These are phyloP conservation scores for Globisporangium uncinulatum DNA, from an alignment of 352 stramenopile genomes.

Conservation along the genomic window DNA sequence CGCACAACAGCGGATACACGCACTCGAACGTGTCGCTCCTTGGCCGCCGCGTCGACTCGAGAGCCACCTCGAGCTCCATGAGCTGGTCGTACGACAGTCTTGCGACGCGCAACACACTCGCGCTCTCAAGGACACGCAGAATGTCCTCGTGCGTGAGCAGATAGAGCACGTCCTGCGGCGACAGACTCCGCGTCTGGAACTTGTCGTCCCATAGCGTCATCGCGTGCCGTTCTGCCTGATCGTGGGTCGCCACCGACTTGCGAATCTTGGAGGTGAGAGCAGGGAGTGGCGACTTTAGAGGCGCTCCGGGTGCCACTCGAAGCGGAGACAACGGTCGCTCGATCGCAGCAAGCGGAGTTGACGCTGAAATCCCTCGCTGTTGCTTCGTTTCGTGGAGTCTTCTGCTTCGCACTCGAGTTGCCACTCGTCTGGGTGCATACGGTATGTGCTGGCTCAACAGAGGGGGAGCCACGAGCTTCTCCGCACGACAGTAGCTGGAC, in stretches of 20 bases:
- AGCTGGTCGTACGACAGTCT: conserved; percentile 37
- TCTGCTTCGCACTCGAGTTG: conserved; percentile 12
- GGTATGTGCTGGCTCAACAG: neutral
- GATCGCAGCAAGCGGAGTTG: conserved; percentile 2
- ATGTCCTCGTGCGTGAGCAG: conserved; percentile 37
- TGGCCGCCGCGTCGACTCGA: conserved; percentile 7
- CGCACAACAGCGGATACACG: conserved; percentile 8
- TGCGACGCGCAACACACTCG: conserved; percentile 27
- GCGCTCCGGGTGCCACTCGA: neutral
- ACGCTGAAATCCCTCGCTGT: neutral
- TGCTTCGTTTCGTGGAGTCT: neutral
- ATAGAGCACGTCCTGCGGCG: conserved; percentile 34
- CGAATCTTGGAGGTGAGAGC: neutral
- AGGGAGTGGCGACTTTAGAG: neutral
- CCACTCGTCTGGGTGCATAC: neutral
- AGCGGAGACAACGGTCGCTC: neutral
- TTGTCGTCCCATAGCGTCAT: conserved; percentile 58
- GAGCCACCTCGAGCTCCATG: conserved; percentile 48
- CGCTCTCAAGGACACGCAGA: conserved; percentile 32
- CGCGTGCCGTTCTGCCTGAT: conserved; percentile 15
- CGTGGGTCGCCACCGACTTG: neutral
- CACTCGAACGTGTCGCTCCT: neutral
- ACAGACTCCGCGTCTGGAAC: conserved; percentile 28
- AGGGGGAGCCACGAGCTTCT: conserved; percentile 3
- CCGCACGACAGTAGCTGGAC: conserved; percentile 19